Base-by-base conservation (phyloP, 2,329 filamentous ascomycete genomes). In the Penicillium palitans region DNA sequence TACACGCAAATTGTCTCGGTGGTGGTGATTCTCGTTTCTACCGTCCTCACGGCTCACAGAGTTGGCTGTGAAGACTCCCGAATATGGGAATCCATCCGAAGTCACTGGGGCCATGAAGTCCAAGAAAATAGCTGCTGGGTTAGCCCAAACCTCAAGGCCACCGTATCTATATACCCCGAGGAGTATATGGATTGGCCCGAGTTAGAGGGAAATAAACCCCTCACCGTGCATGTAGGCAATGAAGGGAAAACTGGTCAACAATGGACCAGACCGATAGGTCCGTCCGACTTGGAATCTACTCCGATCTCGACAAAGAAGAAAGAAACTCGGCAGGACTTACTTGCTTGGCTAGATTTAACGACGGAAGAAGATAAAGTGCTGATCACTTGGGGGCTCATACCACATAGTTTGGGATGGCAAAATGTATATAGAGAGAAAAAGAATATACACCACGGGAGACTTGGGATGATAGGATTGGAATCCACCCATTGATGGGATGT, bases 301-400 rank as follows among this genome's bases (percentile, higher is more conserved):
- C 35, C 47, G 5, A n/a, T 19, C 9, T 12, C n/a, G 2, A 19
- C 12, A n/a, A 37, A 19, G 6, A 17, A 10, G 25, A 44, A 52
- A 5, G 3, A 55, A 40, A 27, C 41, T 35, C 55, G 58, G n/a
- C 58, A 62, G 42, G 60, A 62, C 24, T 48, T 62, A 3, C 52
- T 52, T 25, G 60, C 52, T 39, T 62, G 60, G 60, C 29, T 62
- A 35, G 45, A 54, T 15, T 35, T 61, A 19, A 61, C 58, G 6
- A 27, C 40, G n/a, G 52, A 62, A n/a, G 54, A 62, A 50, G 60
- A 62, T 21, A 35, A 52, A 6, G 35, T 42, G 33, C 52, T 61
- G 25, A 49, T 39, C 24, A 45, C 50, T 37, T 62, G 60, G 60
- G 58, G 56, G 7, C 51, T 61, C 39, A 62, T 61, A 15, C 55